Base-by-base conservation (phyloP, 257 asterid species). In the Paraleonurus japonicus region DNA sequence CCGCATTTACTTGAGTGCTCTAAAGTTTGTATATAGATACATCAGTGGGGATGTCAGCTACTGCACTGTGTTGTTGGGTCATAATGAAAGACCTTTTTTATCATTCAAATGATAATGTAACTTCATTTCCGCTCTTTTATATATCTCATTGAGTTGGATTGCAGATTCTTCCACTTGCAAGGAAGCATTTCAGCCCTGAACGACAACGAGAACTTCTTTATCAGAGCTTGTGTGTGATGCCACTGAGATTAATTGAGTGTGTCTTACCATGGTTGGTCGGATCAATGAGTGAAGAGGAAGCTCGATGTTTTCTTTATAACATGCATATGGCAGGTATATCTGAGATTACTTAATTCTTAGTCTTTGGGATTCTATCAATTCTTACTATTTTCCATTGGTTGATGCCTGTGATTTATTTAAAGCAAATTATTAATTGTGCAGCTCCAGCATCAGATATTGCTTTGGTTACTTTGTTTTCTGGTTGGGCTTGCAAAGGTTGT, bases 401-500 rank as follows among this genome's bases (percentile, higher is more conserved):
- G 45, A 72, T 78, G 41, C 63, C 4, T 75, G 16, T 79, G 76
- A 45, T 61, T 35, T 67, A 23, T 35, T 76, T 72, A 72, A 60
- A 72, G 65, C 57, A 59, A 24, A 59, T 75, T 81, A 55, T 73
- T 66, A 63, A 61, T 71, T 79, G 22, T 47, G 81, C 95, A 94
- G 98, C 97, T 78, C 96, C 98, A 20, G 83, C 88, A 59, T 82
- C 96, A n/a, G 98, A 94, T 76, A 77, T 83, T 63, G 97, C 97
- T 75, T 76, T 94, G 77, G 92, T 94, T 39, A 94, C 98, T 10
- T 84, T 94, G 61, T 94, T 91, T 82, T 81, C 97, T 79, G 98
- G 98, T 63, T 94, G 98, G 98, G 97, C 97, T 60, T 94, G 98
- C 83, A 91, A 94, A 82, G 98, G 98, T 66, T 81, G 77, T 69